Base-by-base conservation (phyloP, 2,329 filamentous ascomycete genomes). In the Colletotrichum filicis region DNA sequence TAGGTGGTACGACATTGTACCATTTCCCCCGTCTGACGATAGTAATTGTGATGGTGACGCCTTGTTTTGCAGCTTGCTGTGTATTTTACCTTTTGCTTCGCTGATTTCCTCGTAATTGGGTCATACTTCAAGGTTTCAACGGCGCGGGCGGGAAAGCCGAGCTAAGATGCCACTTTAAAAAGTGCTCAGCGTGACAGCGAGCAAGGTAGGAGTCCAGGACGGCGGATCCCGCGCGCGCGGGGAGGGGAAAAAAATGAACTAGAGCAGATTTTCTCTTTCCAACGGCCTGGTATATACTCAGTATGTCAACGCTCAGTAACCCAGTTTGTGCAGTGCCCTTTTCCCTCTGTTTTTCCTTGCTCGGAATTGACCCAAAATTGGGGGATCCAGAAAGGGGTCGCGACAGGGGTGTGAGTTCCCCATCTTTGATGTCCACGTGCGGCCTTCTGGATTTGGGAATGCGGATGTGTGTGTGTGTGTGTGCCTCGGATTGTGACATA, bases 311-410 rank as follows among this genome's bases (percentile, higher is more conserved):
- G 12, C n/a, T 19, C 26, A 4, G 14, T 16, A 26, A 61, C 37
- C 19, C 26, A 28, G 24, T 59, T 37, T 14, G 52, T 5, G 30
- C 19, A 19, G 19, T n/a, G 16, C 37, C 37, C 37, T 49, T 49
- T 9, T 19, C 7, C 42, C 19, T 19, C 2, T 49, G 19, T n/a
- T 49, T n/a, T 49, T 19, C 19, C 19, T 9, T 49, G 24, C 26
- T 64, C 58, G 65, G 59, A 53, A 59, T 30, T 32, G 58, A 56
- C 59, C 69, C 30, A 68, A 32, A 46, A 68, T 72, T 59, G 69
- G 53, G 59, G 65, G 32, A 62, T 24, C 58, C 64, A 71, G 64
- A 62, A 68, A 71, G 65, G 64, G 52, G 65, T 68, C 42, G 58
- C 7, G 37, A 56, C 66, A 64, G 59, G 66, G 70, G 70, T 35